Percentiles rank a stretch among this genome's conserved stretches.
These are phyloP conservation scores for Zymoseptoria ardabiliae DNA, from an alignment of 2,329 filamentous ascomycete species.

Conservation along the genomic window DNA sequence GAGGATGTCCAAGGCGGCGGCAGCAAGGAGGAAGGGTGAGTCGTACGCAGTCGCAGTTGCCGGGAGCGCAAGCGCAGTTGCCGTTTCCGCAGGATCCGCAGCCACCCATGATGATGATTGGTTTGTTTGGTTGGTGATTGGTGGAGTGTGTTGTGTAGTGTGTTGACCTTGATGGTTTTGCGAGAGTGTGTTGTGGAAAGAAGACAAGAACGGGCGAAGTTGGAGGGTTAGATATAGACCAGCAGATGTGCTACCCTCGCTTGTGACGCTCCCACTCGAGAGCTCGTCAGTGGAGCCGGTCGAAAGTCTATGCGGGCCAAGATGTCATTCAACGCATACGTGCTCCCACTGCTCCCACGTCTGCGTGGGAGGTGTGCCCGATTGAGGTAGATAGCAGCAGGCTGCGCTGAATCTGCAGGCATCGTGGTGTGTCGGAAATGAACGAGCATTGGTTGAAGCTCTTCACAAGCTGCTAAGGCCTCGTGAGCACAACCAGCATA, in stretches of 20 bases:
- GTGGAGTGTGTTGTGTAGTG: conserved; percentile 11
- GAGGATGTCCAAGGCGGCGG: neutral
- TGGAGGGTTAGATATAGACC: conserved; percentile 14
- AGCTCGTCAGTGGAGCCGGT: conserved; percentile 12
- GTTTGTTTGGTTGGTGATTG: conserved; percentile 13
- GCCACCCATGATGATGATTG: conserved; percentile 26
- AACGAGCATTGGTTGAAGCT: neutral
- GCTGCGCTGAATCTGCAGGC: neutral
- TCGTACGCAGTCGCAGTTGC: conserved; percentile 28
- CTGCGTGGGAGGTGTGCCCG: neutral
- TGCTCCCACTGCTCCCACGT: neutral
- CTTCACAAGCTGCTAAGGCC: neutral
- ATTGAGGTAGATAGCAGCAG: neutral
- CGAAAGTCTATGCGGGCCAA: conserved; percentile 16
- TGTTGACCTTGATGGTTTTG: conserved; percentile 17
- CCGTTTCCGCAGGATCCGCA: conserved; percentile 26
- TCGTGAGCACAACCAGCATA: neutral
- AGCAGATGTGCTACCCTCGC: conserved; percentile 1
- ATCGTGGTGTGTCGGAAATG: neutral
- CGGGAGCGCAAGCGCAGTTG: conserved; percentile 22
- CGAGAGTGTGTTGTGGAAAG: conserved; percentile 7
- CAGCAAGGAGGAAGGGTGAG: neutral
- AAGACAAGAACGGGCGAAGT: conserved; percentile 9
- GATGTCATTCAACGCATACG: conserved; percentile 5
- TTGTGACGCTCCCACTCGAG: conserved; percentile 6